These are phyloP conservation scores for Crithidia bombi DNA, from an alignment of 208 protist species.

Conservation along the genomic window DNA sequence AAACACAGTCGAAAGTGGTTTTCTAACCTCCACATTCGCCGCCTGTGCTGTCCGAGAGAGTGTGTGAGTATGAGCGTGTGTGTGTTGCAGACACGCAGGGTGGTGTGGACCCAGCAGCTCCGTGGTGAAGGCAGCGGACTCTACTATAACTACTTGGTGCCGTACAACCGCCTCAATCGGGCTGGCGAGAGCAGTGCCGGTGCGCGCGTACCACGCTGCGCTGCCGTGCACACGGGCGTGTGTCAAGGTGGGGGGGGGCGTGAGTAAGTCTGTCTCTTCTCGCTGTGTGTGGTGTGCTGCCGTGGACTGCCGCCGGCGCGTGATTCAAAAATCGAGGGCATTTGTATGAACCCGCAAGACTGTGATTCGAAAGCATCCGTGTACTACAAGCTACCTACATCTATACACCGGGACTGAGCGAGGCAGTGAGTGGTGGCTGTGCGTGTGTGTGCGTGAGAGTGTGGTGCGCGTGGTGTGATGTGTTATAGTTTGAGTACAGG, in stretches of 20 bases:
- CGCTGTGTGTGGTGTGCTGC: constrained; percentile 3
- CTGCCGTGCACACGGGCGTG: constrained; percentile 1
- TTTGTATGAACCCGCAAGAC: constrained; percentile 64
- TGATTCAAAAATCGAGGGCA: constrained; percentile 45
- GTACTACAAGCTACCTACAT: constrained; percentile 56
- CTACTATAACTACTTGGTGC: constrained; percentile 22
- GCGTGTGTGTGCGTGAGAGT: neutral
- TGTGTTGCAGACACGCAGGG: neutral
- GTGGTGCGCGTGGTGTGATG: neutral
- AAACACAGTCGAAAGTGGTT: constrained; percentile 37
- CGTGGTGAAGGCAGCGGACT: constrained; percentile 22
- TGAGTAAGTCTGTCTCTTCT: neutral
- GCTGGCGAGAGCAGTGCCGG: constrained; percentile 22
- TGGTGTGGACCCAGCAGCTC: neutral
- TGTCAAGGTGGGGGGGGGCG: constrained; percentile 5
- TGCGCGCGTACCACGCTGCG: neutral
- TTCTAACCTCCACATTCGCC: constrained; percentile 29
- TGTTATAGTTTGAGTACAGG: no score
- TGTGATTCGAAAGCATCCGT: constrained; percentile 60
- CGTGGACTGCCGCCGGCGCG: neutral
- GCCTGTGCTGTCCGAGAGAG: constrained; percentile 34
- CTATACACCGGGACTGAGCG: constrained; percentile 48
- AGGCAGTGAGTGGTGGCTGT: neutral
- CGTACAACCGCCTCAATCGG: constrained; percentile 22
- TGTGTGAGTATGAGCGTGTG: neutral